Conservation (phyloP, 1,139 yeast genomes). For the Diutina pseudorugosa region DNA sequence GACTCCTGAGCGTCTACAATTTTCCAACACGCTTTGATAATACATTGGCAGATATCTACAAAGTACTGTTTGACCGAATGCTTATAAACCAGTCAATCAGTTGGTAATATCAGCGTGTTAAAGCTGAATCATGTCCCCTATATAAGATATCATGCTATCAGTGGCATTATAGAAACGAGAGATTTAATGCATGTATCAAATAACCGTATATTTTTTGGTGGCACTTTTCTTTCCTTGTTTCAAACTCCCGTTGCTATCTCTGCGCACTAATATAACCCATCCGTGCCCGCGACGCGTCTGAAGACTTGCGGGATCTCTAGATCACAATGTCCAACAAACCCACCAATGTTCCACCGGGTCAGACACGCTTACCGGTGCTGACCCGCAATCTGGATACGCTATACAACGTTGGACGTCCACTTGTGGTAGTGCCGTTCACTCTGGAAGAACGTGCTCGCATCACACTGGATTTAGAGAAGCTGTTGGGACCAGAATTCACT, state of each 20-base stretch:
- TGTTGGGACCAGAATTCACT: constrained; percentile 84
- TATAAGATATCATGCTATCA: too few relatives aligned
- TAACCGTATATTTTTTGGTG: not conserved
- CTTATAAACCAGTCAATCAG: too few relatives aligned
- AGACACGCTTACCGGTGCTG: not conserved
- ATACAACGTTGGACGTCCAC: not conserved
- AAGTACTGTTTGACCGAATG: too few relatives aligned
- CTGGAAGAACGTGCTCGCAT: constrained; percentile 27
- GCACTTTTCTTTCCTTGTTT: not conserved
- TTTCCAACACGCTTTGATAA: too few relatives aligned
- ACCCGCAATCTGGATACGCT: not conserved
- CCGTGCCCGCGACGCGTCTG: not conserved
- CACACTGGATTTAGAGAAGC: constrained; percentile 37
- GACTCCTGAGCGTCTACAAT: too few relatives aligned
- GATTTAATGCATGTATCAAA: not conserved
- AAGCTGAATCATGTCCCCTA: too few relatives aligned
- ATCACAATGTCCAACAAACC: not conserved
- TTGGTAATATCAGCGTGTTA: too few relatives aligned
- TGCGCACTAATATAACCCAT: not conserved
- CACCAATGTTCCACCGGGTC: not conserved
- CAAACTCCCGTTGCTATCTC: not conserved
- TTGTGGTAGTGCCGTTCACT: not conserved
- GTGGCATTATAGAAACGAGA: too few relatives aligned
- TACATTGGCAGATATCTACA: too few relatives aligned
- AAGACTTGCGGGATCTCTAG: not conserved